Base-by-base conservation (phyloP, 805 yeast genomes). In the Nakazawaea anatomiae region DNA sequence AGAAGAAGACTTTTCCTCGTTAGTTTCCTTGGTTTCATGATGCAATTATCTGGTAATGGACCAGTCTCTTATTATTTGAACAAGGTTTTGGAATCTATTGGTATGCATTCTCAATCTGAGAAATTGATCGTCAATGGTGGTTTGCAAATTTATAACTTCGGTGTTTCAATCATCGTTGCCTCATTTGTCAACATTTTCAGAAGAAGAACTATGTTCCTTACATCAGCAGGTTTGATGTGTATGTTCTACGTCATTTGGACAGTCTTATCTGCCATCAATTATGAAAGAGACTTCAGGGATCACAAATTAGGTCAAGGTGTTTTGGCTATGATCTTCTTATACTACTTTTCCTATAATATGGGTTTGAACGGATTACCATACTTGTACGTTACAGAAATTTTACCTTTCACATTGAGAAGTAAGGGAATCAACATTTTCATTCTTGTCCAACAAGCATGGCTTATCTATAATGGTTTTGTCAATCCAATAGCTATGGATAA, bases 41-140 rank as follows among this genome's bases (percentile, higher is more conserved):
- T 67, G 60, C 76, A 70, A 52, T 63, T 72, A 51, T 67, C 72
- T 25, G 80, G 80, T 58, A 74, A 72, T 57, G 77, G 76, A 49
- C 61, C 75, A 47, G 74, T 75, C n/a, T 71, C 76, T 2, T 74
- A 74, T 65, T 75, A 75, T 58, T 61, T 75, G 49, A 42, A 70
- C 52, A 69, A 71, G 57, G 84, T 80, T 11, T 69, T 80, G 55
- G 59, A 64, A 52, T 72, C 80, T 29, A 77, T 80, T 60, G 83
- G 85, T 52, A 75, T 79, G 57, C 75, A 76, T 44, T 69, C 67
- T n/a, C 64, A 70, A 29, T 63, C 63, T 46, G 62, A 65, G 50
- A 79, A 79, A 62, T 69, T 78, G 50, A 60, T 73, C 47, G 71
- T 78, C 60, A 79, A 79, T 60, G 82, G 78, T 51, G 73, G 75